Evolutionary conservation across 768 basidiomycete species (phyloP).

Genomic region (Termitomyces sp.): DNA sequence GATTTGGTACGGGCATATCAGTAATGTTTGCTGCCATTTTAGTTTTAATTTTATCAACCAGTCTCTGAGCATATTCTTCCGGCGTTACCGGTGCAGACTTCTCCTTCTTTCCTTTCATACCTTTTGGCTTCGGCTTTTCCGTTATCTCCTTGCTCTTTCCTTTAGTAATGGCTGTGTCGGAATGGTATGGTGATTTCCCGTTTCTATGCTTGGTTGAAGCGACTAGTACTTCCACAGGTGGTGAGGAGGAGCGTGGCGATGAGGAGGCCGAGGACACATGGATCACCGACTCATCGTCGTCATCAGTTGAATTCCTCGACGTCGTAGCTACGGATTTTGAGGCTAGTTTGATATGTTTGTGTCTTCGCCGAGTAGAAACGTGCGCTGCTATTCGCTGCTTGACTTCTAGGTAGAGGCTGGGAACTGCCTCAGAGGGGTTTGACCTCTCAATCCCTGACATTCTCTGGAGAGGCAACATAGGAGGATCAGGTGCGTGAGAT

Average conservation of each 20-base stretch:
- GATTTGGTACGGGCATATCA: constrained; percentile 8
- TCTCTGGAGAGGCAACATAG: constrained; percentile 32
- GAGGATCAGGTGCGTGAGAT: constrained; percentile 9
- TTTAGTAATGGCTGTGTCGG: neutral
- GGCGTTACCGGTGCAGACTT: constrained; percentile 41
- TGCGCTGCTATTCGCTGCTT: constrained; percentile 31
- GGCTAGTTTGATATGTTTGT: constrained; percentile 24
- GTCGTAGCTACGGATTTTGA: constrained; percentile 7
- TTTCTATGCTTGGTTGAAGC: constrained; percentile 3
- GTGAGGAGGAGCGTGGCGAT: constrained; percentile 25
- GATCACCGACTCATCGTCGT: constrained; percentile 24
- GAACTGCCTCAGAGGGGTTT: constrained; percentile 14
- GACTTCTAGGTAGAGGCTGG: constrained; percentile 29
- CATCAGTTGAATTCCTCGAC: constrained; percentile 12
- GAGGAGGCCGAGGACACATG: constrained; percentile 29
- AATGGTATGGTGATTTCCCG: neutral
- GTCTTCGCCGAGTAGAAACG: constrained; percentile 19
- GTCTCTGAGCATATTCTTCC: constrained; percentile 46
- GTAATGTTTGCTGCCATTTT: constrained; percentile 17
- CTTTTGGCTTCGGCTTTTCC: constrained; percentile 20
- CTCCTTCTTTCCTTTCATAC: constrained; percentile 26
- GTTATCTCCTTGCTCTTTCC: constrained; percentile 3
- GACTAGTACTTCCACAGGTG: constrained; percentile 8
- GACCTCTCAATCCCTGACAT: constrained; percentile 2
- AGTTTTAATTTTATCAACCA: constrained; percentile 39